Evolutionary conservation across 495 filamentous ascomycete species (phyloP).

Genomic region (Tuber magnatum): DNA sequence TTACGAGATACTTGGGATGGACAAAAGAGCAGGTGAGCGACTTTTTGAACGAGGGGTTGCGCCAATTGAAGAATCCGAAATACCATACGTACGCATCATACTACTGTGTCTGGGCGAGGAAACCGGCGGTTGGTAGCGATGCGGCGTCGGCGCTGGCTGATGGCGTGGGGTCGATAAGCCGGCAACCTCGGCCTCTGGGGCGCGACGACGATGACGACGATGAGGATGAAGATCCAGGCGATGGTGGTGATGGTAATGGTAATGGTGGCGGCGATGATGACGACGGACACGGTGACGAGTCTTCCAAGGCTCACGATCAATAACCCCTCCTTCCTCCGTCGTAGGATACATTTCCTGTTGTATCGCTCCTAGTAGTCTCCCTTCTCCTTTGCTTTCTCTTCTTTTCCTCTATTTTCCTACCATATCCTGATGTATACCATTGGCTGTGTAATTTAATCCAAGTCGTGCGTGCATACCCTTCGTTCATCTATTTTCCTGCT

Average conservation of each 20-base stretch:
- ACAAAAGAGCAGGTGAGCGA: conserved; percentile 4
- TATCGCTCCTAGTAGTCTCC: too few relatives aligned
- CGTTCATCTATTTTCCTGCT: too few relatives aligned
- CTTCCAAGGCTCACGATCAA: too few relatives aligned
- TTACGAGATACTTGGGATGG: conserved; percentile 45
- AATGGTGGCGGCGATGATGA: neutral
- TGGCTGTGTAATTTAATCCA: too few relatives aligned
- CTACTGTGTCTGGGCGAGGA: conserved; percentile 19
- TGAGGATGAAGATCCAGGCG: neutral
- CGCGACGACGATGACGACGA: neutral
- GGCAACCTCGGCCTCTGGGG: neutral
- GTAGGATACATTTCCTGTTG: too few relatives aligned
- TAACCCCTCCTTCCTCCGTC: too few relatives aligned
- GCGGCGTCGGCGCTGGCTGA: neutral
- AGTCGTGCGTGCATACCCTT: too few relatives aligned
- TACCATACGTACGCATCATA: conserved; percentile 5
- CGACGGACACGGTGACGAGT: too few relatives aligned
- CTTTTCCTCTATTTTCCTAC: too few relatives aligned
- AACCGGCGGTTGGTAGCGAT: conserved; percentile 2
- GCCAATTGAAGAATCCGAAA: neutral
- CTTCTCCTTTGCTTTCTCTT: too few relatives aligned
- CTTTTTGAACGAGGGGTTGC: neutral
- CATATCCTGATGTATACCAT: too few relatives aligned
- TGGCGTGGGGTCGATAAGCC: neutral
- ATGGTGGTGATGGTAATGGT: neutral